phyloP scores from a whole-genome alignment of 139 green algal genomes.

The Coelastrella sp. region DNA sequence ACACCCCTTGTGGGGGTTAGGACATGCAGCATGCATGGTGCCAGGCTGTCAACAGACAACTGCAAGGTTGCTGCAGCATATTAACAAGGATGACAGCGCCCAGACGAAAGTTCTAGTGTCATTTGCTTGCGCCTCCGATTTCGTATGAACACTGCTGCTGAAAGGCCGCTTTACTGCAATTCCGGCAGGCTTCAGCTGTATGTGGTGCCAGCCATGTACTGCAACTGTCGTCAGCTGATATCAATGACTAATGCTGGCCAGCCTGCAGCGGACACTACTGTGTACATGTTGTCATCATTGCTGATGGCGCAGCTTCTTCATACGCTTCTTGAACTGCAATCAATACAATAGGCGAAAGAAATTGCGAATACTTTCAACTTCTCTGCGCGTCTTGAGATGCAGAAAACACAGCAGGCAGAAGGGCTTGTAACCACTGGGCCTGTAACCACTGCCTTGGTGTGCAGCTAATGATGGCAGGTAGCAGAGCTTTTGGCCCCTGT shows the following conservation, averaged over 20 bases:
- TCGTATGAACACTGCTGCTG: no score
- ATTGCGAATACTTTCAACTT: neutral
- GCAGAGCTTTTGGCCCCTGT: neutral
- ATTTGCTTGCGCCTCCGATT: no score
- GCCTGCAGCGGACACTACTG: neutral
- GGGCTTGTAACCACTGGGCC: neutral
- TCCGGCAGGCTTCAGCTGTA: neutral
- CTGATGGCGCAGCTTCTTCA: conserved; percentile 40
- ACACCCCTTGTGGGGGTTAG: no score
- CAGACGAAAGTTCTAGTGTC: no score
- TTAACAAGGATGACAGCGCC: no score
- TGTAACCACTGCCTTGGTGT: neutral
- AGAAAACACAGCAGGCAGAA: neutral
- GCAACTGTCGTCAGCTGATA: neutral
- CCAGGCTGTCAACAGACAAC: no score
- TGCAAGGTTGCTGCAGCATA: no score
- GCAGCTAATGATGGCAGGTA: neutral
- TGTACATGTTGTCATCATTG: neutral
- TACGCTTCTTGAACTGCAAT: conserved; percentile 44
- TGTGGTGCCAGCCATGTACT: no score
- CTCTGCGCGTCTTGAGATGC: neutral
- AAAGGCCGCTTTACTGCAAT: no score
- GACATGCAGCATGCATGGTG: no score
- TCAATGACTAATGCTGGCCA: neutral
- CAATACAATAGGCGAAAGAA: neutral